A percentile compares a stretch with the other conserved stretches of the same genome.
Evolutionary conservation across 257 asterid genomes (phyloP).

Genomic region (Paulownia fortunei): DNA sequence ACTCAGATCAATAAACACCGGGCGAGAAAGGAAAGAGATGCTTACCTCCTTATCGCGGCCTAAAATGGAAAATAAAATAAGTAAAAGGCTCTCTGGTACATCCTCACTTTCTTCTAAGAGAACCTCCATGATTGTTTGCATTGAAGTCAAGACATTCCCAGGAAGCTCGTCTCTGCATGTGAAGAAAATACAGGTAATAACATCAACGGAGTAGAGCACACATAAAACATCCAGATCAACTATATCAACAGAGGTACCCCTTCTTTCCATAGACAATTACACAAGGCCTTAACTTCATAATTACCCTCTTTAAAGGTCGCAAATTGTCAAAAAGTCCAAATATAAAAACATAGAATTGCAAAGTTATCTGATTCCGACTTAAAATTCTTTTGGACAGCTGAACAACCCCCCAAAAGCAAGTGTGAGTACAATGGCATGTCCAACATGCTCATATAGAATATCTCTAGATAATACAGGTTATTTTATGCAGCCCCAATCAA

Average conservation of each 20-base stretch:
- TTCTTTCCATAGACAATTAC: background rate
- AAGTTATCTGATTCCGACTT: background rate
- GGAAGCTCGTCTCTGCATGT: constrained; percentile 71
- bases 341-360: background rate
- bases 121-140: constrained; percentile 89
- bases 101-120: constrained; percentile 92
- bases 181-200: constrained; percentile 26
- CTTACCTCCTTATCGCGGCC: constrained; percentile 74
- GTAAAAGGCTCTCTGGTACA: constrained; percentile 71
- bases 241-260: background rate
- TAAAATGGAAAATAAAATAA: constrained; percentile 62
- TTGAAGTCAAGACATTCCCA: constrained; percentile 77
- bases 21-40: constrained; percentile 9
- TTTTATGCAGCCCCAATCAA: background rate
- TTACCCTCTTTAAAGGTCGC: constrained; percentile 20
- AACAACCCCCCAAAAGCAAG: background rate
- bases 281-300: constrained; percentile 11
- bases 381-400: background rate
- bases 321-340: background rate
- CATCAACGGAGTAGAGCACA: constrained; percentile 2
- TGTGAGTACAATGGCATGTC: constrained; percentile 12
- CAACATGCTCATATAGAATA: background rate
- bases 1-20: constrained; percentile 2
- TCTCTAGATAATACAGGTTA: background rate
- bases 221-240: constrained; percentile 4